Evolutionary conservation across 2,329 filamentous ascomycete species (phyloP).

Genomic region (Onygenales sp.): DNA sequence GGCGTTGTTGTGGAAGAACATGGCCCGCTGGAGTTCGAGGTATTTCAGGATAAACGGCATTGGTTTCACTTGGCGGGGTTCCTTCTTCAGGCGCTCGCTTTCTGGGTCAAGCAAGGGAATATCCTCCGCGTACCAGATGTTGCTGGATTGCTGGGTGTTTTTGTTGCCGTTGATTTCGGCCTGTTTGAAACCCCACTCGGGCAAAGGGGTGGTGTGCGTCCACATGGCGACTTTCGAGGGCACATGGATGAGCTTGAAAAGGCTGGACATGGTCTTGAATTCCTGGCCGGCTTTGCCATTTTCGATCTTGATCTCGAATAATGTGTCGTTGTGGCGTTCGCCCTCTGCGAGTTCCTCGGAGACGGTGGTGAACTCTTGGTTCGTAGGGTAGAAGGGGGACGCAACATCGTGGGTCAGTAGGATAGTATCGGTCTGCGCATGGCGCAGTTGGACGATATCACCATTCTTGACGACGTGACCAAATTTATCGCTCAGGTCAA

Average conservation of each 20-base stretch:
- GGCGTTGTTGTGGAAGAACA: constrained; percentile 99
- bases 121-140: constrained; percentile 89
- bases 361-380: constrained; percentile 94
- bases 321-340: constrained; percentile 71
- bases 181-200: constrained; percentile 94
- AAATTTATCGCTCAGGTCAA: constrained; percentile 44
- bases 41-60: constrained; percentile 90
- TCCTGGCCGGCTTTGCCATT: constrained; percentile 69
- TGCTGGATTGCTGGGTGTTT: constrained; percentile 78
- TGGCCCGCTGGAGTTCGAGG: constrained; percentile 89
- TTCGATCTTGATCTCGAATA: constrained; percentile 89
- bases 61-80: constrained; percentile 68
- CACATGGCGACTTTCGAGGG: constrained; percentile 98
- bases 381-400: constrained; percentile 90
- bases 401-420: constrained; percentile 94
- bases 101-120: constrained; percentile 69
- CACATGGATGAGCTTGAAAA: constrained; percentile 93
- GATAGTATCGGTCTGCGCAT: constrained; percentile 74
- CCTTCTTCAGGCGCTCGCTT: constrained; percentile 63
- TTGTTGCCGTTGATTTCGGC: constrained; percentile 99
- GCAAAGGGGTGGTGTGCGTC: constrained; percentile 91
- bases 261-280: constrained; percentile 81
- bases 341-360: constrained; percentile 61
- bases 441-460: constrained; percentile 76
- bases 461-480: constrained; percentile 67